Evolutionary conservation across 192 early-diverging fungal genomes (phyloP), one percentile per base, ranked within the genome.

Genomic region (Umbelopsis vinacea): DNA sequence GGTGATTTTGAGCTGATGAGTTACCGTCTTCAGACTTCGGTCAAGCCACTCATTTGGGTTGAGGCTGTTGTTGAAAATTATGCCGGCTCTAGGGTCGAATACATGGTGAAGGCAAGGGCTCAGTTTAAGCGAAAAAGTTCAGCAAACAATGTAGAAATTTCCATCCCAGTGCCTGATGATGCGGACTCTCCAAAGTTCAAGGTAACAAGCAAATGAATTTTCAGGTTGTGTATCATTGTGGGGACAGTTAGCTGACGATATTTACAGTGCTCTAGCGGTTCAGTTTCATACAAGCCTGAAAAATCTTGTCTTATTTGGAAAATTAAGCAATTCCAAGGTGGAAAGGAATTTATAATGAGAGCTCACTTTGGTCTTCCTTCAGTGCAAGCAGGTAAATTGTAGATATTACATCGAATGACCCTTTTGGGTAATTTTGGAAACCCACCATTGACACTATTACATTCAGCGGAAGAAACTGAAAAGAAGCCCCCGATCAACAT

Each of bases 121-220:
- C 97, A 98, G 82, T 99, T 99, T 81, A 99, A 99, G 86, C 91
- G 94, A 67, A 86, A 95, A 40, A 97, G 96, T 33, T 93, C 96
- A 6, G 98, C 98, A 19, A 99, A 97, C 72, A 97, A 97, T 80
- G 98, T 99, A 15, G 96, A 98, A 82, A 98, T 99, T 66, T 79
- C 91, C 60, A 92, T 99, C 15, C 98, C 98, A n/a, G 98, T 99
- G 8, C 95, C 98, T 26, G 93, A 94, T 70, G 98, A 99, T 84
- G 95, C 96, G 0, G 98, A 98, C 72, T 90, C 95, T 72, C 96
- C 96, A 35, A 95, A 93, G 77, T 99, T 99, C 83, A 97, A 95
- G 82, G 90, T 91, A 72, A 50, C 60, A 73, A n/a, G 15, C 7
- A 29, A 14, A 12, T 52, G 46, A 2, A 50, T 69, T 2, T 69